Evolutionary conservation across 805 yeast species (phyloP).

Genomic region (Maudiozyma barnettii): DNA sequence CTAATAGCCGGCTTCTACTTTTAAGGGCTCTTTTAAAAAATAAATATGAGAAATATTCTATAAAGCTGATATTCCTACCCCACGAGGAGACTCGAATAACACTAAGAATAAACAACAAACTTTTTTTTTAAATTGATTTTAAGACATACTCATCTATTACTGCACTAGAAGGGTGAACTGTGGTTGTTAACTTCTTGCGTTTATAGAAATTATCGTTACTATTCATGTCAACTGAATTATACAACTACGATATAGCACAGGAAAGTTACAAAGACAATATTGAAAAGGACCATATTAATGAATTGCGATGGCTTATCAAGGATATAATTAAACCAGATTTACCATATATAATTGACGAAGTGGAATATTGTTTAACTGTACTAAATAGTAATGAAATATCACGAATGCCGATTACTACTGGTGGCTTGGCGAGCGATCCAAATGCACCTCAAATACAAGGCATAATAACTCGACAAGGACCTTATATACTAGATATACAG

Average conservation of each 20-base stretch:
- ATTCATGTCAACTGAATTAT: slow-evolving; percentile 29
- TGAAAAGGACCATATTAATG: slow-evolving; percentile 7
- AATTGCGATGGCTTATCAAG: slow-evolving; percentile 40
- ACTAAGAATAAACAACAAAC: no score
- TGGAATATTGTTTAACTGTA: slow-evolving; percentile 33
- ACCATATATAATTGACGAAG: slow-evolving; percentile 38
- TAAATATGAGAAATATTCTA: no score
- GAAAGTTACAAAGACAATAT: slow-evolving; percentile 5
- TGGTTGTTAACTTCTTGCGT: no score
- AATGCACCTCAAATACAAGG: slow-evolving; percentile 40
- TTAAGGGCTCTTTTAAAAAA: no score
- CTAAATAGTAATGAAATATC: slow-evolving; percentile 34
- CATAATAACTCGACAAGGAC: slow-evolving; percentile 45
- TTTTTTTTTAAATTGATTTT: no score
- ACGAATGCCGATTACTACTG: slow-evolving; percentile 42
- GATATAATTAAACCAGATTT: slow-evolving; percentile 40
- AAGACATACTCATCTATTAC: no score
- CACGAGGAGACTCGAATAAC: no score
- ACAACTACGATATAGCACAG: slow-evolving; percentile 17
- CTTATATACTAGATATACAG: slow-evolving; percentile 41
- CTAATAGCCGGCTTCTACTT: no score
- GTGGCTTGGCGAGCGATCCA: neutral
- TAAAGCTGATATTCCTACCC: no score
- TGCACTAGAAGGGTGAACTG: no score
- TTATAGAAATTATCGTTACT: no score